A percentile compares a stretch with the other conserved stretches of the same genome.
These are phyloP conservation scores for Medicago ruthenica DNA, from an alignment of 306 rosid species.

Conservation along the genomic window DNA sequence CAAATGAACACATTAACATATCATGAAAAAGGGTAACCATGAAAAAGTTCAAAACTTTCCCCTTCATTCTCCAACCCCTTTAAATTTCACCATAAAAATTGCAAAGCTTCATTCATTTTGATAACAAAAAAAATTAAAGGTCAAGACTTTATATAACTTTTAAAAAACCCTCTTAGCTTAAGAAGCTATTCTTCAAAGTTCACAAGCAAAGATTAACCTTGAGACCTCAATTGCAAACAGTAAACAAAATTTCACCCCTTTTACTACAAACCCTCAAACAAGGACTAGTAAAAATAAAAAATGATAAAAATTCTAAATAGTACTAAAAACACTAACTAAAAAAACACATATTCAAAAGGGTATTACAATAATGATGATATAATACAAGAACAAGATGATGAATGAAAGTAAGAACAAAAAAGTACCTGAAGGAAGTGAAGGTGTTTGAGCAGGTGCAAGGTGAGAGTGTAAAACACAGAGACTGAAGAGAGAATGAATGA, in stretches of 20 bases:
- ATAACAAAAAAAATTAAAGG: slow-evolving; percentile 22
- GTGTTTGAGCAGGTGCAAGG: not conserved
- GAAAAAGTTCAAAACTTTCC: slow-evolving; percentile 39
- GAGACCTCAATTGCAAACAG: slow-evolving; percentile 26
- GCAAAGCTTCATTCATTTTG: slow-evolving; percentile 7
- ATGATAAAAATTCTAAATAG: slow-evolving; percentile 1
- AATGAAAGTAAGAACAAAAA: slow-evolving; percentile 20
- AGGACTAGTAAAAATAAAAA: not conserved
- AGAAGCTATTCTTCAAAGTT: not conserved
- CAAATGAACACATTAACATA: slow-evolving; percentile 9
- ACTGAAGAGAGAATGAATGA: not conserved
- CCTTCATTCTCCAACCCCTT: slow-evolving; percentile 3
- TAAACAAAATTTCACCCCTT: slow-evolving; percentile 5
- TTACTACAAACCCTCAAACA: slow-evolving; percentile 28
- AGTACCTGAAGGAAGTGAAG: slow-evolving; percentile 55
- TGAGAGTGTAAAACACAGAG: slow-evolving; percentile 17
- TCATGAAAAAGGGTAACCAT: slow-evolving; percentile 19
- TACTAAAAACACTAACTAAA: not conserved
- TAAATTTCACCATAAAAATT: slow-evolving; percentile 18
- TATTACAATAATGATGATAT: not conserved
- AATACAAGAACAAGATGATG: not conserved
- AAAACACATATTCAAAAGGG: slow-evolving; percentile 11
- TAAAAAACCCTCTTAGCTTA: not conserved
- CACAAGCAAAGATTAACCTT: slow-evolving; percentile 17
- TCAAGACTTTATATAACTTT: not conserved